These are phyloP conservation scores for Mycocentrospora acerina DNA, from an alignment of 2,329 filamentous ascomycete genomes.

Conservation along the genomic window DNA sequence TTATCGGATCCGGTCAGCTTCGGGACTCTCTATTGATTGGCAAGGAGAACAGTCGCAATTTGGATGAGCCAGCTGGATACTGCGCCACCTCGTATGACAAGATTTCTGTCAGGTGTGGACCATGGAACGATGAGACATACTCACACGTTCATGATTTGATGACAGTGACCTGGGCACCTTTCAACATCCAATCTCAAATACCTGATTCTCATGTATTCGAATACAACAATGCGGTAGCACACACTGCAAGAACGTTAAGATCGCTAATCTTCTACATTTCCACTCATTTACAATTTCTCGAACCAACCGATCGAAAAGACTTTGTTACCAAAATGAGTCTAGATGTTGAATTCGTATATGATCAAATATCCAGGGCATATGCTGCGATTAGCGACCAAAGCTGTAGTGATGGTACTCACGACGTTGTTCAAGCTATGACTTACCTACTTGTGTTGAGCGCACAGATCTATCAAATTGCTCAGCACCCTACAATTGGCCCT, in stretches of 20 bases:
- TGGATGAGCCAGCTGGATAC: constrained; percentile 47
- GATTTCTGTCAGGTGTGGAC: constrained; percentile 48
- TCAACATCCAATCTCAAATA: constrained; percentile 1
- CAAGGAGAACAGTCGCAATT: constrained; percentile 30
- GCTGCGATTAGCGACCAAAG: neutral
- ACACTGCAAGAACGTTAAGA: constrained; percentile 38
- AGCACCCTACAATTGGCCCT: constrained; percentile 22
- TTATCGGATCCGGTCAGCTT: constrained; percentile 60
- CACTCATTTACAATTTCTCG: constrained; percentile 53
- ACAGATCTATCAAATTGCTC: constrained; percentile 36
- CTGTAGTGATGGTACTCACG: neutral
- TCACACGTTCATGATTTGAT: constrained; percentile 33
- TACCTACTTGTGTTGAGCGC: constrained; percentile 30
- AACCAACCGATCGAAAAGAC: constrained; percentile 54
- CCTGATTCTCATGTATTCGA: neutral
- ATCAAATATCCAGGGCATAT: constrained; percentile 20
- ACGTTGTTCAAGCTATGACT: constrained; percentile 22
- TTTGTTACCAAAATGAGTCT: constrained; percentile 48
- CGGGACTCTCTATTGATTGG: constrained; percentile 42
- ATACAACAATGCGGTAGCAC: constrained; percentile 4
- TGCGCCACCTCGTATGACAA: constrained; percentile 41
- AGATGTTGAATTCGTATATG: constrained; percentile 42
- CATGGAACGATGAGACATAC: constrained; percentile 59
- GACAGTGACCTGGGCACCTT: constrained; percentile 7
- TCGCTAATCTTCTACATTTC: constrained; percentile 54